Base-by-base conservation (phyloP, 371 early-diverging fungal genomes). In the Rhizopus arrhizus region DNA sequence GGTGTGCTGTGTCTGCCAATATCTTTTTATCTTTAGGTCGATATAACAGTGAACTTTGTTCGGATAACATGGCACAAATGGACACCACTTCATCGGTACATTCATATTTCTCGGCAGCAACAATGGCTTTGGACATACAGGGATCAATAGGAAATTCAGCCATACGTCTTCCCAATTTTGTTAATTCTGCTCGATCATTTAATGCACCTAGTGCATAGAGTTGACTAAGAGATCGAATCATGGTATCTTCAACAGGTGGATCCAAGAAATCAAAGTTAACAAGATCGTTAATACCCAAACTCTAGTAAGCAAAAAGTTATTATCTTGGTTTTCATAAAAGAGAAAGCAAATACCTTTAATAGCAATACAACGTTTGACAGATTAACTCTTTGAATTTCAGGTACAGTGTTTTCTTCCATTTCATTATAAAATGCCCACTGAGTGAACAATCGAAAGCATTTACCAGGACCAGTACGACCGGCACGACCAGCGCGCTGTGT, bases 81-180 rank as follows among this genome's bases (percentile, higher is more conserved):
- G 95, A 89, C 0, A 89, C 89, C 15, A 92, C 73, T 92, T 80
- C 98, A 65, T 98, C 95, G 3, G 95, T 88, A 70, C 99, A 99
- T 29, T 85, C 80, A 66, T 93, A 95, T 64, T 94, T 91, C 60
- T 93, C 95, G 0, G 96, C 90, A 7, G 90, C 93, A 33, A 99
- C 84, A 58, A 99, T 83, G 3, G 95, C 85, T 70, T 96, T 97
- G 57, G 95, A 91, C 65, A 98, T 72, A 85, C 93, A 91, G 2
- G 99, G 99, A 71, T 98, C 97, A 67, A 96, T 84, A 1, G 99
- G 99, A 65, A 97, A 97, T 83, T 98, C 98, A 16, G 99, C 97
- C 98, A 99, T 99, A 29, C 95, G 80, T 31, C 97, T 88, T 0
- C 99, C 99, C 15, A 97, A 75, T 72, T 97, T 96, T 13, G 99